Evolutionary conservation across 2,329 filamentous ascomycete genomes (phyloP).

Genomic region (Fusarium sp.): DNA sequence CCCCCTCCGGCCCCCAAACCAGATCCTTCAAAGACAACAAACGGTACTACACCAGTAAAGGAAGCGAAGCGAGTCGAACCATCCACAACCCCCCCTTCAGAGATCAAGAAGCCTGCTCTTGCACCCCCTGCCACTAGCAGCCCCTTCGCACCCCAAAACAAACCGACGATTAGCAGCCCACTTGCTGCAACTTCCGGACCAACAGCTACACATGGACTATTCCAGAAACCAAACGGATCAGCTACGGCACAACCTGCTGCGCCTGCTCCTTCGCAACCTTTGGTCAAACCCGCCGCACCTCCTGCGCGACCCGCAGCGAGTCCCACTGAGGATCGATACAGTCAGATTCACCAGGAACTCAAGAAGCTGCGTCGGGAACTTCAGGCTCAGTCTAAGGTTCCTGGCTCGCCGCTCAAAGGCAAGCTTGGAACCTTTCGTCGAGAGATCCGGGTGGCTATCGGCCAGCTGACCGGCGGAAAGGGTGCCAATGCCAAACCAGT

Average conservation of each 20-base stretch:
- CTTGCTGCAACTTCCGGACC: constrained; percentile 33
- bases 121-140: constrained; percentile 32
- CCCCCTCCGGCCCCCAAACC: constrained; percentile 39
- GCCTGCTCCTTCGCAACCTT: constrained; percentile 5
- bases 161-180: constrained; percentile 36
- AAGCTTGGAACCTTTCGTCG: constrained; percentile 79
- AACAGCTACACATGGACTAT: constrained; percentile 17
- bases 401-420: constrained; percentile 66
- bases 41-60: constrained; percentile 38
- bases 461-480: constrained; percentile 77
- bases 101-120: constrained; percentile 34
- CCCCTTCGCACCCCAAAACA: constrained; percentile 37
- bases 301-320: constrained; percentile 14
- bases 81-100: constrained; percentile 34
- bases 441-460: constrained; percentile 77
- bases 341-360: constrained; percentile 74
- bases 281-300: constrained; percentile 23
- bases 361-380: constrained; percentile 75
- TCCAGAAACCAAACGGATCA: constrained; percentile 36
- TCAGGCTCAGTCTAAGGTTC: constrained; percentile 65
- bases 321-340: constrained; percentile 57
- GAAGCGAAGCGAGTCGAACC: constrained; percentile 35
- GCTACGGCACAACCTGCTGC: constrained; percentile 7
- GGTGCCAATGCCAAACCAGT: constrained; percentile 65
- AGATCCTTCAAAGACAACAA: constrained; percentile 26